Evolutionary conservation across 2,329 filamentous ascomycete species (phyloP), one percentile per base, ranked within the genome.

Genomic region (Pyricularia sp.): DNA sequence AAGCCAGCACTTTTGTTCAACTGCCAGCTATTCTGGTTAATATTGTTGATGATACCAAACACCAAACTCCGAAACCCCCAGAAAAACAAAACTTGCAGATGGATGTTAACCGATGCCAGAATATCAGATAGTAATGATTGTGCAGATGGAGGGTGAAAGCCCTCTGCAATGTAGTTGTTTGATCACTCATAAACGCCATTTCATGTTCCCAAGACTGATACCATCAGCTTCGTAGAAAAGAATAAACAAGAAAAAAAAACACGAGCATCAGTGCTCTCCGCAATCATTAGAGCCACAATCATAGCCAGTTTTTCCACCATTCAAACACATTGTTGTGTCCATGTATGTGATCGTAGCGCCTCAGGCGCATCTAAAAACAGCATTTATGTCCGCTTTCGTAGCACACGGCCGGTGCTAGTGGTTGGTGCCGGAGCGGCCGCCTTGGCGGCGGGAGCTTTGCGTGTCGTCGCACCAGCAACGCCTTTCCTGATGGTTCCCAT

Each of bases 401-500:
- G 70, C n/a, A 83, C 81, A 68, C 84, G 78, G 30, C 80, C 80
- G 19, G 78, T 79, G 57, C 78, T 73, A n/a, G 75, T 75, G 24
- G 78, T 76, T 6, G 78, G 74, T 12, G 77, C 72, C 13, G 55
- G 55, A 19, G 75, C 73, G 24, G 70, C 66, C 13, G 77, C 69
- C 66, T 79, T 80, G 3, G 76, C 68, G n/a, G 75, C 75, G 3
- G 79, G 71, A 7, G 78, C 76, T 69, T 81, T 85, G 72, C 81
- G 86, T 60, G 78, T 75, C 16, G 78, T 75, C 13, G 77, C 78
- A 12, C 76, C 79, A 19, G 79, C 74, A 26, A 81, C 78, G 1
- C 79, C 79, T 70, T 83, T 82, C 65, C 78, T 83, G 60, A 84
- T 79, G 24, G 82, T 81, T 60, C 78, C 77, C 76, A 83, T 82